Conservation (phyloP, 1,284 basidiomycete genomes). For the Sanguinoderma infundibulare region DNA sequence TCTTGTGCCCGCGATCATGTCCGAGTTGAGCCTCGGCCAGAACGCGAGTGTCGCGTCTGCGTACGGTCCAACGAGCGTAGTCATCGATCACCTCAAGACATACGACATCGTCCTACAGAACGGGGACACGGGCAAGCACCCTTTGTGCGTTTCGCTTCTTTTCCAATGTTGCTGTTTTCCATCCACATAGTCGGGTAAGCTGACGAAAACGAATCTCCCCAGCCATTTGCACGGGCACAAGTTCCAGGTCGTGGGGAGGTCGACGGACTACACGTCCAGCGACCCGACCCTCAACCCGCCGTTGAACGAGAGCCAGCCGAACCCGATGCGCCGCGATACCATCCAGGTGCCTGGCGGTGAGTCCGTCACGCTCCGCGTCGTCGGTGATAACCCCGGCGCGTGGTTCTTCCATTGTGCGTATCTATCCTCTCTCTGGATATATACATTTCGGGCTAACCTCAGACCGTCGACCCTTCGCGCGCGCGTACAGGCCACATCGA, state of each 20-base stretch:
- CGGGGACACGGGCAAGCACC: constrained; percentile 76
- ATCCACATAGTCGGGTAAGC: neutral
- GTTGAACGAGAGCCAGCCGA: constrained; percentile 72
- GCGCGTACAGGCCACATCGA: constrained; percentile 70
- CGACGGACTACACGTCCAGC: constrained; percentile 74
- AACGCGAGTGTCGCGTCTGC: constrained; percentile 72
- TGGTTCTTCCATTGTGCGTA: constrained; percentile 85
- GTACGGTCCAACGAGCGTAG: constrained; percentile 81
- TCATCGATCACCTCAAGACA: constrained; percentile 77
- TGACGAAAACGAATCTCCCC: neutral
- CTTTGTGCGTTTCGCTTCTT: constrained; percentile 64
- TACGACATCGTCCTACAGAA: constrained; percentile 86
- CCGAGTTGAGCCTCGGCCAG: constrained; percentile 74
- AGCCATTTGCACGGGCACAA: constrained; percentile 87
- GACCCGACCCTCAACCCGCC: constrained; percentile 86
- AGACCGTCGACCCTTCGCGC: neutral
- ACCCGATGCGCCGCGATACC: constrained; percentile 88
- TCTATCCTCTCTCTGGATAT: constrained; percentile 17
- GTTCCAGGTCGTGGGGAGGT: constrained; percentile 78
- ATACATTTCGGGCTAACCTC: neutral
- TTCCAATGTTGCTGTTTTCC: neutral
- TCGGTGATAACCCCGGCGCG: constrained; percentile 83
- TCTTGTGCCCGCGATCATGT: constrained; percentile 75
- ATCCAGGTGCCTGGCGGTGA: constrained; percentile 64
- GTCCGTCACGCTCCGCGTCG: constrained; percentile 68